phyloP scores from a whole-genome alignment of 176 grass and related monocot species.

The Raddia guianensis region DNA sequence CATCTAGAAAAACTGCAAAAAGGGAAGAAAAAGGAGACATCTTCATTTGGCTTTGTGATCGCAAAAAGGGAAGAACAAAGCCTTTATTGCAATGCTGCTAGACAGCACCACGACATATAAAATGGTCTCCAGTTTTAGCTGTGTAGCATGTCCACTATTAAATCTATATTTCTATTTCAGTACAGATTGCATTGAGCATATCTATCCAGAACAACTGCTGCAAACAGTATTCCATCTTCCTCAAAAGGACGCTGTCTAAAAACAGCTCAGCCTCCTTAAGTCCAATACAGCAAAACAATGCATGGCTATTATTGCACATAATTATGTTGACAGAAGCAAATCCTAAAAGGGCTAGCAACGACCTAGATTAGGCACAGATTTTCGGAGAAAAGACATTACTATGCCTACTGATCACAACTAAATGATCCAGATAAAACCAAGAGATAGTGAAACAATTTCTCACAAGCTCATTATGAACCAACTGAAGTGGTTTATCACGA shows the following conservation, averaged over 20 bases:
- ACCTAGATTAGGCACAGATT: background rate
- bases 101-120: background rate
- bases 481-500: background rate
- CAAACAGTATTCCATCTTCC: background rate
- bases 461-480: background rate
- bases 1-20: background rate
- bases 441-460: background rate
- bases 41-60: background rate
- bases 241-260: background rate
- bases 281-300: background rate
- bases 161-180: background rate
- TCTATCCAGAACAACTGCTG: background rate
- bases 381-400: background rate
- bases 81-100: background rate
- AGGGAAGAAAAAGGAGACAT: background rate
- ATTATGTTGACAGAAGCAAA: background rate
- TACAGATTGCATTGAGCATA: background rate
- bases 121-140: conserved; percentile 3
- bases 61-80: background rate
- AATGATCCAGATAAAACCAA: background rate
- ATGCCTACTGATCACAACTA: background rate
- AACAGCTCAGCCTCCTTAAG: background rate
- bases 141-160: background rate
- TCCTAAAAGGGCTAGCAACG: background rate
- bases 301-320: background rate